phyloP scores from a whole-genome alignment of 495 filamentous ascomycete species.

The Lophiotrema nucula region DNA sequence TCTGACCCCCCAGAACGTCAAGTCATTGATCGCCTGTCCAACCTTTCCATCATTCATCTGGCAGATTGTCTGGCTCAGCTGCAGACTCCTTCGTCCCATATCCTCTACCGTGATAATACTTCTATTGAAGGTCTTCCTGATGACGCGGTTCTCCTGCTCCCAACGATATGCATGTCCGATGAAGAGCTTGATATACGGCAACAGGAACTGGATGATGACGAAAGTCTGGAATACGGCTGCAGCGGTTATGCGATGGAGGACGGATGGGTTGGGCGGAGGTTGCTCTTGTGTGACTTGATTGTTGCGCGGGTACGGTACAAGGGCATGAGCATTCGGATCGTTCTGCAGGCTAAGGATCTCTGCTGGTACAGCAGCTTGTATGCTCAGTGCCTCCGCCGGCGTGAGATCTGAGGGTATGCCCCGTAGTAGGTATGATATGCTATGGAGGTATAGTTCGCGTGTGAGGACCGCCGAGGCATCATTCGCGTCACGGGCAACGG shows the following conservation, averaged over 20 bases:
- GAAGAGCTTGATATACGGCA: slow-evolving; percentile 60
- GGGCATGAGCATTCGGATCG: slow-evolving; percentile 41
- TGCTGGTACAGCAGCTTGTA: slow-evolving; percentile 50
- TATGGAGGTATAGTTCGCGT: slow-evolving; percentile 66
- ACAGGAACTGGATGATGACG: slow-evolving; percentile 53
- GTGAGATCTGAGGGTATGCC: slow-evolving; percentile 62
- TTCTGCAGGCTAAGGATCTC: slow-evolving; percentile 17
- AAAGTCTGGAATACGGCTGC: slow-evolving; percentile 56
- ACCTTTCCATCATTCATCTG: slow-evolving; percentile 58
- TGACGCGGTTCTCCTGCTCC: slow-evolving; percentile 63
- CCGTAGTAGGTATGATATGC: slow-evolving; percentile 63
- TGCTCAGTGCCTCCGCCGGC: slow-evolving; percentile 45
- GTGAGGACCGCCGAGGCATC: slow-evolving; percentile 43
- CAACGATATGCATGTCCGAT: slow-evolving; percentile 55
- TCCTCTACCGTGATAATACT: slow-evolving; percentile 53
- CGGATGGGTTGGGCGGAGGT: slow-evolving; percentile 41
- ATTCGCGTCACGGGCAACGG: slow-evolving; percentile 31
- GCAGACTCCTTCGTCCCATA: slow-evolving; percentile 52
- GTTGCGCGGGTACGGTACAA: slow-evolving; percentile 8
- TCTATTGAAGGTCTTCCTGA: slow-evolving; percentile 52
- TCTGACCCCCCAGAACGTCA: slow-evolving; percentile 58
- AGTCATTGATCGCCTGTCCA: slow-evolving; percentile 50
- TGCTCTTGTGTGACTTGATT: slow-evolving; percentile 10
- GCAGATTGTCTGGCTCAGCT: slow-evolving; percentile 50
- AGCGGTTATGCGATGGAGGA: slow-evolving; percentile 60